Percentiles rank a stretch among this genome's conserved stretches.
phyloP scores from a whole-genome alignment of 1,284 basidiomycete species.

The Rhodotorula sp. region DNA sequence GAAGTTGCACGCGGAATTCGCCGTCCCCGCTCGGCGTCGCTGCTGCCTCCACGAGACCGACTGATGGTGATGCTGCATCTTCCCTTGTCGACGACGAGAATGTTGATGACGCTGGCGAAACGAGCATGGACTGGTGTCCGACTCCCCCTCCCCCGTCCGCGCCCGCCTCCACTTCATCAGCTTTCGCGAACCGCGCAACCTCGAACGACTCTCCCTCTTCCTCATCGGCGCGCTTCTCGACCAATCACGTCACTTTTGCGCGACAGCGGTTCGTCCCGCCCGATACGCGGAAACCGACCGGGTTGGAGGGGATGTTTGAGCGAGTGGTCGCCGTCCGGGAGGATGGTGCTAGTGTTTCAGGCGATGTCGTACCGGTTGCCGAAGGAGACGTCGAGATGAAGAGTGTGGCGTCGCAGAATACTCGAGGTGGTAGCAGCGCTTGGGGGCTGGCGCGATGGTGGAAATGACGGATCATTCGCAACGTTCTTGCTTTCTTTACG shows the following conservation, averaged over 20 bases:
- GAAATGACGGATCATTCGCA: no score
- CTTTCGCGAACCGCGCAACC: background rate
- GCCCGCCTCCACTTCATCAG: background rate
- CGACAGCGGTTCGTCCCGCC: slow-evolving; percentile 25
- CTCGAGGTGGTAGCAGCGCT: background rate
- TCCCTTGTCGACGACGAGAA: slow-evolving; percentile 17
- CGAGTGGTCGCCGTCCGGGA: background rate
- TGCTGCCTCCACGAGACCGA: background rate
- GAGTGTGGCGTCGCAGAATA: background rate
- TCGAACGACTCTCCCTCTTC: background rate
- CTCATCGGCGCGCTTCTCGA: background rate
- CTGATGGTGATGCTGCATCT: slow-evolving; percentile 11
- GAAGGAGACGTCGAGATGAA: slow-evolving; percentile 14
- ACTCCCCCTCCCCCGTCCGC: slow-evolving; percentile 5
- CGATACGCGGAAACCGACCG: slow-evolving; percentile 24
- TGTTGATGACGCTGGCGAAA: slow-evolving; percentile 26
- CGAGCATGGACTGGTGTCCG: slow-evolving; percentile 30
- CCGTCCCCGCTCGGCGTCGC: background rate
- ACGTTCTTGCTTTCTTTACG: no score
- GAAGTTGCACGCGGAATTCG: background rate
- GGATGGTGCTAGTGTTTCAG: background rate
- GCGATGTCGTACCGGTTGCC: background rate
- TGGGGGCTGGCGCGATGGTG: background rate
- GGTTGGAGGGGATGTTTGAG: slow-evolving; percentile 29
- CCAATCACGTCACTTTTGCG: slow-evolving; percentile 2